phyloP scores from a whole-genome alignment of 495 filamentous ascomycete species.

The Aspergillus carlsbadensis region DNA sequence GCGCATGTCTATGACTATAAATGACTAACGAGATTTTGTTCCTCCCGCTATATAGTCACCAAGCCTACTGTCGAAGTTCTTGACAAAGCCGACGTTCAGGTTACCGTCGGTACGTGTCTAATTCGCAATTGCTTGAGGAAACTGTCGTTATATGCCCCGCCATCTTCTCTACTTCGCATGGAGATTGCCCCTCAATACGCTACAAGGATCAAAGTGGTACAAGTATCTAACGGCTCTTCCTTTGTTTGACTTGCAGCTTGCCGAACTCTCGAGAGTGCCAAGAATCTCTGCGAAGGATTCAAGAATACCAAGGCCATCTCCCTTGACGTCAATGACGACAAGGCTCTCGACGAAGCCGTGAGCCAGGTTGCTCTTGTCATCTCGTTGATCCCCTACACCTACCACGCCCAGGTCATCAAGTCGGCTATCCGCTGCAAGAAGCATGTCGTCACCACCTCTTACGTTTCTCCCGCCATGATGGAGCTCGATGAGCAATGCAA shows the following conservation, averaged over 20 bases:
- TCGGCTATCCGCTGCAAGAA: conserved; percentile 91
- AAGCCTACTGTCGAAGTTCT: conserved; percentile 78
- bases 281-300: conserved; percentile 71
- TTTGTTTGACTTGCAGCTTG: conserved; percentile 59
- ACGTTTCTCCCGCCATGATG: conserved; percentile 88
- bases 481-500: conserved; percentile 82
- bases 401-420: conserved; percentile 88
- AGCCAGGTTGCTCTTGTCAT: conserved; percentile 78
- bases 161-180: not conserved
- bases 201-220: no score
- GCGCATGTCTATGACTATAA: conserved; percentile 13
- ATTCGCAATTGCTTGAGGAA: not conserved
- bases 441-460: conserved; percentile 95
- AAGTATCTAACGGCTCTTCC: not conserved
- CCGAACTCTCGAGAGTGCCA: conserved; percentile 73
- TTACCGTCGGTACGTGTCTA: conserved; percentile 70
- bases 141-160: not conserved
- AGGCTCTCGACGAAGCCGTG: conserved; percentile 75
- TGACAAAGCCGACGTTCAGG: conserved; percentile 69
- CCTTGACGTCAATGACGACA: conserved; percentile 74
- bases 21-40: conserved; percentile 12
- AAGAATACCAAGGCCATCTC: conserved; percentile 70
- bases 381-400: conserved; percentile 88
- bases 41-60: conserved; percentile 48
- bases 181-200: no score